Conservation (phyloP, 257 asterid genomes). For the Solanum pennellii region DNA sequence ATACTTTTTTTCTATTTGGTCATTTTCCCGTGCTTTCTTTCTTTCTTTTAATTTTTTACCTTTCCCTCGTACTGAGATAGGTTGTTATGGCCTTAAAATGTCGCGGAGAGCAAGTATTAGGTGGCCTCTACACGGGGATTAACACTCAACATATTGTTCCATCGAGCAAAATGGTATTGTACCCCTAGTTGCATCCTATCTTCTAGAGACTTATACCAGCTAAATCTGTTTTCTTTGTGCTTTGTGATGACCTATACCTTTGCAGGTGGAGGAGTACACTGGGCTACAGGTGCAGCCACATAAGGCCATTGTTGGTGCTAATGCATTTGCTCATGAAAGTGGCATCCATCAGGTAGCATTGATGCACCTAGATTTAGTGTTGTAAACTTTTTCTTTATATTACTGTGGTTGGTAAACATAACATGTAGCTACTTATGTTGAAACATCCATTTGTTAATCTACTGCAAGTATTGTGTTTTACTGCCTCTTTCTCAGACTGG, state of each 20-base stretch:
- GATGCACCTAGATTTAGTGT: not conserved
- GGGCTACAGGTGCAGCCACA: slow-evolving; percentile 94
- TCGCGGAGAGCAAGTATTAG: slow-evolving; percentile 65
- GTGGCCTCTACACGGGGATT: slow-evolving; percentile 81
- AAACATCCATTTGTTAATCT: not conserved
- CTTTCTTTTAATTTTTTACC: not conserved
- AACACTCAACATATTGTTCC: slow-evolving; percentile 57
- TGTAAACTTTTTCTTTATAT: not conserved
- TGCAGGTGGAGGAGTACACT: slow-evolving; percentile 87
- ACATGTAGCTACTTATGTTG: not conserved
- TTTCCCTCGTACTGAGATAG: slow-evolving; percentile 16
- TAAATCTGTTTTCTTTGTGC: not conserved
- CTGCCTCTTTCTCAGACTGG: not conserved
- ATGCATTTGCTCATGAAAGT: slow-evolving; percentile 99
- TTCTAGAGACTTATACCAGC: not conserved
- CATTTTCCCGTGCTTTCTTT: not conserved
- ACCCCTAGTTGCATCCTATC: not conserved
- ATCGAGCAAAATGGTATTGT: slow-evolving; percentile 88
- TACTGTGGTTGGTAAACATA: not conserved
- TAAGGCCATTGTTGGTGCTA: slow-evolving; percentile 96
- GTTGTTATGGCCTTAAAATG: slow-evolving; percentile 93
- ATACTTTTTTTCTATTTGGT: not conserved
- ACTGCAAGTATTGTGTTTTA: not conserved
- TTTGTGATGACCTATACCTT: not conserved
- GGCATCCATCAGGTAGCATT: slow-evolving; percentile 79